phyloP scores from a whole-genome alignment of 202 grass and related monocot genomes.

The Elaeis oleifera region DNA sequence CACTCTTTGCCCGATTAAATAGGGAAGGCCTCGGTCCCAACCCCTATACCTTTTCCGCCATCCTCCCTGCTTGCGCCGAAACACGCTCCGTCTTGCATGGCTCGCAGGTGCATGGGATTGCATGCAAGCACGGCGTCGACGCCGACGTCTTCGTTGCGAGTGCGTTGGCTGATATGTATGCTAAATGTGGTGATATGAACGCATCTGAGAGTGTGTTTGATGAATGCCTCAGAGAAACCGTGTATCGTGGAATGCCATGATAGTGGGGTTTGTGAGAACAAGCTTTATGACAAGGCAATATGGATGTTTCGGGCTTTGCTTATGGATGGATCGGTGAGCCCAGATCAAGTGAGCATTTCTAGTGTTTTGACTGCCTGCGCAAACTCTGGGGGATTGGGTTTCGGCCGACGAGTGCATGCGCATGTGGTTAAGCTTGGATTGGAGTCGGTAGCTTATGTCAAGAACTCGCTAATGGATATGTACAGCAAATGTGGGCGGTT shows the following conservation, averaged over 20 bases:
- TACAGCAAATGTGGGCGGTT: conserved; percentile 33
- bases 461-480: conserved; percentile 52
- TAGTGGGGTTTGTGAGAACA: conserved; percentile 33
- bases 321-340: neutral
- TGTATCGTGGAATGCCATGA: conserved; percentile 44
- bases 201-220: conserved; percentile 37
- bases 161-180: conserved; percentile 32
- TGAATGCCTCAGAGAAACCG: conserved; percentile 24
- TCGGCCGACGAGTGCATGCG: conserved; percentile 18
- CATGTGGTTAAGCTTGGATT: conserved; percentile 27
- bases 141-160: conserved; percentile 31
- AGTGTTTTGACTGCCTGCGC: conserved; percentile 37
- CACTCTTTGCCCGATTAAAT: conserved; percentile 33
- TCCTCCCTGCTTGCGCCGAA: conserved; percentile 38
- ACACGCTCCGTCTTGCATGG: neutral
- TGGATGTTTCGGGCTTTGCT: conserved; percentile 29
- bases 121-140: conserved; percentile 19
- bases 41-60: conserved; percentile 35
- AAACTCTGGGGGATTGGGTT: neutral
- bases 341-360: conserved; percentile 47
- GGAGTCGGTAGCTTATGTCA: conserved; percentile 22
- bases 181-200: conserved; percentile 30
- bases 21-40: conserved; percentile 15
- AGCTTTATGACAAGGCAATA: conserved; percentile 18
- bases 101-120: conserved; percentile 39